Evolutionary conservation across 1,284 basidiomycete genomes (phyloP).

Genomic region (Malassezia brasiliensis): DNA sequence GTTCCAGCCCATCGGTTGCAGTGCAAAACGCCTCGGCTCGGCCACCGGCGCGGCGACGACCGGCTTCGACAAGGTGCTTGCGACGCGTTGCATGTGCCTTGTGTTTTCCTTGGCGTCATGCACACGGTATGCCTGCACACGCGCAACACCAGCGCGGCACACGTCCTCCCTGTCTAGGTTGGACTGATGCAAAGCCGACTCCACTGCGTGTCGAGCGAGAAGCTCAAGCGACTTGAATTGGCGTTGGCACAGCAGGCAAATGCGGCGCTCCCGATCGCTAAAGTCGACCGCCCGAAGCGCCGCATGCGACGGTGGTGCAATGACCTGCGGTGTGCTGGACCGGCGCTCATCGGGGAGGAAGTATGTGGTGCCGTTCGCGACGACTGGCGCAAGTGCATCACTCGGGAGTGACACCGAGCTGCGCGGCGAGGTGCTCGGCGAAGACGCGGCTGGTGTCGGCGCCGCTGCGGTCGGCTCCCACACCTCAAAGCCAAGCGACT

Average conservation of each 20-base stretch:
- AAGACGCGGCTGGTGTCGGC: not conserved
- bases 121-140: slow-evolving; percentile 1
- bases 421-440: slow-evolving; percentile 5
- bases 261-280: slow-evolving; percentile 5
- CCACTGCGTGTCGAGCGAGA: slow-evolving; percentile 12
- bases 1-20: slow-evolving; percentile 8
- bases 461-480: slow-evolving; percentile 4
- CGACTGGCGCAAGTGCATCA: not conserved
- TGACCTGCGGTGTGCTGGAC: not conserved
- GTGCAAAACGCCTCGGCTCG: not conserved
- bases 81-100: not conserved
- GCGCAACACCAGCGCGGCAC: slow-evolving; percentile 14
- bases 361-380: slow-evolving; percentile 10
- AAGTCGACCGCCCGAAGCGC: slow-evolving; percentile 13
- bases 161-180: slow-evolving; percentile 13
- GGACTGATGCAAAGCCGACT: slow-evolving; percentile 9
- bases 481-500: slow-evolving; percentile 12
- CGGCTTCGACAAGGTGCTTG: not conserved
- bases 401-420: slow-evolving; percentile 1
- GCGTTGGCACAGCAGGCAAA: slow-evolving; percentile 16
- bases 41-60: not conserved
- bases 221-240: slow-evolving; percentile 9
- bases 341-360: not conserved
- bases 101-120: slow-evolving; percentile 9
- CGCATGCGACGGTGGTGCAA: slow-evolving; percentile 3